Conservation (phyloP, 2,329 filamentous ascomycete genomes). For the Aspergillus tubingensis region DNA sequence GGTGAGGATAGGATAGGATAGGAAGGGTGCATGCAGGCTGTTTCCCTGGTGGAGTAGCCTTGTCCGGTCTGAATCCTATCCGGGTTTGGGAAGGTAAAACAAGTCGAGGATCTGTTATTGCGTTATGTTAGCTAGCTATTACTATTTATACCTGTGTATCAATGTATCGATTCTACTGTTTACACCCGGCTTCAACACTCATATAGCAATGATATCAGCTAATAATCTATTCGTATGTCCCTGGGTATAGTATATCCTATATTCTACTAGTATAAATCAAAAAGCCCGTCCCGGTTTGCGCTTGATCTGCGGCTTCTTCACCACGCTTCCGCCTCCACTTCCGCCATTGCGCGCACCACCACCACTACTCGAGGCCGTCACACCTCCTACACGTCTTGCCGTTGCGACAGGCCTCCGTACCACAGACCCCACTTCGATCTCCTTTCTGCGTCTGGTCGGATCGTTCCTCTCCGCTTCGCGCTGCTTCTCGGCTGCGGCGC, state of each 20-base stretch:
- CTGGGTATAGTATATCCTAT: not conserved
- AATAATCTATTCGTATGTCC: not conserved
- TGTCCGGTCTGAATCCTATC: not conserved
- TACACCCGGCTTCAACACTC: no score
- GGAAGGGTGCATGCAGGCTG: not conserved
- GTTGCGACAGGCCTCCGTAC: conserved; percentile 38
- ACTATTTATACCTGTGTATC: not conserved
- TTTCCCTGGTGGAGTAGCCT: conserved; percentile 12
- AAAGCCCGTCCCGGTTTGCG: conserved; percentile 41
- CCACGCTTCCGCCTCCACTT: conserved; percentile 37
- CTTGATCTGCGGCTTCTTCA: conserved; percentile 40
- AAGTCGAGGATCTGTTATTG: not conserved
- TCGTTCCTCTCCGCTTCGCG: conserved; percentile 42
- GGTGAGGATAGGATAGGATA: not conserved
- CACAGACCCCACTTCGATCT: conserved; percentile 40
- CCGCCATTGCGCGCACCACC: conserved; percentile 20
- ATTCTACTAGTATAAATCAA: conserved; percentile 15
- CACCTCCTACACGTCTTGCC: conserved; percentile 31
- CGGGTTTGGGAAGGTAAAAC: not conserved
- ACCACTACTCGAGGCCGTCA: conserved; percentile 30
- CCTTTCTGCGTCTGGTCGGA: conserved; percentile 35
- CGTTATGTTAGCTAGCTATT: not conserved
- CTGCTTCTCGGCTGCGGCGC: conserved; percentile 44
- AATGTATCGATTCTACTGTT: not conserved
- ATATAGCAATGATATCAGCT: not conserved